Evolutionary conservation across 495 filamentous ascomycete species (phyloP).

Genomic region (Daldinia caldariorum): DNA sequence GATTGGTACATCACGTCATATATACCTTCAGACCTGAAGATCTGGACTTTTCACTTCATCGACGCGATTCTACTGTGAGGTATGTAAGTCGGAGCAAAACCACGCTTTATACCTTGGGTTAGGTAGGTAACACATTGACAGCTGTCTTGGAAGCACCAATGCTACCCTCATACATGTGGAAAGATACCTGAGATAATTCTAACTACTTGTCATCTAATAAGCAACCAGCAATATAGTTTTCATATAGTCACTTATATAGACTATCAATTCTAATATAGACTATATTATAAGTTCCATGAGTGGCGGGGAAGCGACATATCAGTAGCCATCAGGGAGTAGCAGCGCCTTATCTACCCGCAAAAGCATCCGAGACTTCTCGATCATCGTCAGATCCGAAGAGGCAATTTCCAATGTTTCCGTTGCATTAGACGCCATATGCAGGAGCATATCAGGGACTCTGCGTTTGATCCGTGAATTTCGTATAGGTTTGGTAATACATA

Average conservation of each 20-base stretch:
- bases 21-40: conserved; percentile 1
- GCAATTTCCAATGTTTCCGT: conserved; percentile 5
- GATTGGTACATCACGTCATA: conserved; percentile 15
- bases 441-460: not conserved
- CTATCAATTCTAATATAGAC: not conserved
- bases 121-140: conserved; percentile 22
- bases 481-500: conserved; percentile 35
- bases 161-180: conserved; percentile 19
- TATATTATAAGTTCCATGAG: conserved; percentile 9
- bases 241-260: not conserved
- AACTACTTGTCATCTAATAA: conserved; percentile 1
- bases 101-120: conserved; percentile 16
- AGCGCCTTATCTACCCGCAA: conserved; percentile 10
- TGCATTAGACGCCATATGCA: conserved; percentile 16
- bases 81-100: conserved; percentile 3
- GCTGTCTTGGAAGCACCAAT: conserved; percentile 30
- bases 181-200: not conserved
- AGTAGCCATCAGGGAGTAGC: conserved; percentile 10
- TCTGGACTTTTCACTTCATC: conserved; percentile 17
- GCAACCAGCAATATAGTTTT: not conserved
- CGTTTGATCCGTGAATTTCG: conserved; percentile 22
- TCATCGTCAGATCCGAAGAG: conserved; percentile 13
- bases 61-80: conserved; percentile 18
- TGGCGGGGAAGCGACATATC: conserved; percentile 6
- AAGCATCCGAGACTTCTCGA: conserved; percentile 10